A percentile compares a stretch with the other conserved stretches of the same genome.
Evolutionary conservation across 768 basidiomycete genomes (phyloP).

Genomic region (Amanita phalloides): DNA sequence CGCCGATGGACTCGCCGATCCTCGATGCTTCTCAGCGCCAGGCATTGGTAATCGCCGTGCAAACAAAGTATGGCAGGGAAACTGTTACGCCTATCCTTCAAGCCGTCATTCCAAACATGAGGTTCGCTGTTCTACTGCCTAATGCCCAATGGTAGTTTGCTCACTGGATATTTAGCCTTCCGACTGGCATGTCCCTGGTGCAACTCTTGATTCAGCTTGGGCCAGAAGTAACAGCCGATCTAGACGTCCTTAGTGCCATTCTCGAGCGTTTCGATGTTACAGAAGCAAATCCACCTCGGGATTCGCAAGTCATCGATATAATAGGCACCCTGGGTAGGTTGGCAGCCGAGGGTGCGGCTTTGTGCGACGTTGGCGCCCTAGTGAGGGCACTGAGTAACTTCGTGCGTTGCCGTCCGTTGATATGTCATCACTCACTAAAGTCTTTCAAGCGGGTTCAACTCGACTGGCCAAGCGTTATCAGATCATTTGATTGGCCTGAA

Average conservation of each 20-base stretch:
- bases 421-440: conserved; percentile 4
- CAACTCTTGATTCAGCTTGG: conserved; percentile 72
- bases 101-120: conserved; percentile 63
- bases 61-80: conserved; percentile 74
- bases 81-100: conserved; percentile 64
- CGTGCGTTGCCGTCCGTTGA: conserved; percentile 34
- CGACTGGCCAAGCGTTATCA: conserved; percentile 76
- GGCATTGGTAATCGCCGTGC: conserved; percentile 61
- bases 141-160: conserved; percentile 3
- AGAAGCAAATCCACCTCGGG: conserved; percentile 58
- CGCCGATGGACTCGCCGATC: conserved; percentile 56
- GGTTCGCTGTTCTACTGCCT: conserved; percentile 30
- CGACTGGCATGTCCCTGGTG: conserved; percentile 57
- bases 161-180: conserved; percentile 34
- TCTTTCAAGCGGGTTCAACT: conserved; percentile 45
- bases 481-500: conserved; percentile 78
- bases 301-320: conserved; percentile 61
- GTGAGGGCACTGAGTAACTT: conserved; percentile 65
- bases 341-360: conserved; percentile 58
- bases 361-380: conserved; percentile 69
- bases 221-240: conserved; percentile 67
- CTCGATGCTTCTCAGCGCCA: conserved; percentile 68
- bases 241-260: conserved; percentile 58
- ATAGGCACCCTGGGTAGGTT: conserved; percentile 56
- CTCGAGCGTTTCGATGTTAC: conserved; percentile 69